phyloP scores from a whole-genome alignment of 345 rosid genomes.

The Noccaea bulbosa region DNA sequence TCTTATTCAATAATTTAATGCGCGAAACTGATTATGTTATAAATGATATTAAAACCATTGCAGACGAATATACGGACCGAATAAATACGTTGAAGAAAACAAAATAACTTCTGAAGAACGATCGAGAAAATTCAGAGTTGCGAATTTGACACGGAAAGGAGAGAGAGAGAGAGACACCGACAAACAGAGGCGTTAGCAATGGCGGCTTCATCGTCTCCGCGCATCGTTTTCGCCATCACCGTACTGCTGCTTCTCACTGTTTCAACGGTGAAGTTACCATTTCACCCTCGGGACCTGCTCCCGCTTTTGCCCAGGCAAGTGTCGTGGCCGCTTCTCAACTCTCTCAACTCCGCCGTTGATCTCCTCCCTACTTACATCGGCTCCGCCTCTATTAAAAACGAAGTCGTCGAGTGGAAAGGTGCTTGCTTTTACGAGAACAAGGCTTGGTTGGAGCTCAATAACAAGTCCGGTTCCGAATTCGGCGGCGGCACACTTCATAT shows the following conservation, averaged over 20 bases:
- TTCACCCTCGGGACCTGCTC: constrained; percentile 73
- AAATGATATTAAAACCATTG: not conserved
- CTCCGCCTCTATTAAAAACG: constrained; percentile 59
- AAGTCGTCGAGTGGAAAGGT: constrained; percentile 73
- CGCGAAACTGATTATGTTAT: not conserved
- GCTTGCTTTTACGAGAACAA: constrained; percentile 79
- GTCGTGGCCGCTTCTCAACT: constrained; percentile 81
- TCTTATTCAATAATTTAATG: not conserved
- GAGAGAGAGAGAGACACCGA: not conserved
- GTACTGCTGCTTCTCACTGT: constrained; percentile 13
- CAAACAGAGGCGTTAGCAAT: not conserved
- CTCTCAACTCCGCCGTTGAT: constrained; percentile 64
- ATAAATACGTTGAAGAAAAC: not conserved
- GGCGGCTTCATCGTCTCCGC: constrained; percentile 31
- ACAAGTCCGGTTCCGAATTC: constrained; percentile 70
- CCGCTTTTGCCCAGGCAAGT: constrained; percentile 75
- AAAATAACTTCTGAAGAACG: not conserved
- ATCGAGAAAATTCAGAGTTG: constrained; percentile 3
- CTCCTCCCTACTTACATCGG: constrained; percentile 88
- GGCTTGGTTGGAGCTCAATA: constrained; percentile 94
- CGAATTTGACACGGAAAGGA: constrained; percentile 29
- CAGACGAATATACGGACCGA: constrained; percentile 5
- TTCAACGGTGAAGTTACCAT: constrained; percentile 49
- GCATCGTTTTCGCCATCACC: constrained; percentile 14
- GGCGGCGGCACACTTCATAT: constrained; percentile 95